Percentiles rank a stretch among this genome's conserved stretches.
Evolutionary conservation across 2,329 filamentous ascomycete species (phyloP).

Genomic region (Ophiocordyceps polyrhachis-furcata): DNA sequence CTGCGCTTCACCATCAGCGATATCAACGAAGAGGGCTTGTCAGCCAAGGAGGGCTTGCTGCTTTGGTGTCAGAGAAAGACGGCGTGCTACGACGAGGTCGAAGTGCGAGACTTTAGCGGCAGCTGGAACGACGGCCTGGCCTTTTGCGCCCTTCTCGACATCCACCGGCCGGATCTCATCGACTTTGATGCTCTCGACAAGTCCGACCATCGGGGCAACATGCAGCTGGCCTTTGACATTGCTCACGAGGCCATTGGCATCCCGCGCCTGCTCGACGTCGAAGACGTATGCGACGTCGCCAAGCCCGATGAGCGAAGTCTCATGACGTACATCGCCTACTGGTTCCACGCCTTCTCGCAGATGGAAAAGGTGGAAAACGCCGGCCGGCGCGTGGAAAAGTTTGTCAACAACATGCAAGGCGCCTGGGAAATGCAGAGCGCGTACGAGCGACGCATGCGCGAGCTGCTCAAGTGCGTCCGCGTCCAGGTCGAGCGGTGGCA

Average conservation of each 20-base stretch:
- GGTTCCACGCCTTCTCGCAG: slow-evolving; percentile 98
- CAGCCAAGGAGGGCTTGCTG: slow-evolving; percentile 84
- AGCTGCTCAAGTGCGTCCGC: slow-evolving; percentile 55
- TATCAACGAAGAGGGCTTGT: slow-evolving; percentile 96
- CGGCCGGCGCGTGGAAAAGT: slow-evolving; percentile 89
- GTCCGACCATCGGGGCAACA: slow-evolving; percentile 83
- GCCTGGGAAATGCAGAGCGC: slow-evolving; percentile 99
- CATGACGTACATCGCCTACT: slow-evolving; percentile 99
- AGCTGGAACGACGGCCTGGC: slow-evolving; percentile 98
- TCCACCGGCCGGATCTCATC: slow-evolving; percentile 90
- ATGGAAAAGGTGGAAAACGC: slow-evolving; percentile 99
- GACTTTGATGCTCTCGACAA: slow-evolving; percentile 94
- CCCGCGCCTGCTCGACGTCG: slow-evolving; percentile 83
- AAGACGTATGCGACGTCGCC: slow-evolving; percentile 92
- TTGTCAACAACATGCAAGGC: slow-evolving; percentile 96
- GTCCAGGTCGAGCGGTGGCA: slow-evolving; percentile 62
- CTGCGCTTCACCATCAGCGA: slow-evolving; percentile 95
- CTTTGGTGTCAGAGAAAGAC: slow-evolving; percentile 98
- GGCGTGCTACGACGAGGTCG: slow-evolving; percentile 92
- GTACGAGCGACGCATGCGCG: slow-evolving; percentile 80
- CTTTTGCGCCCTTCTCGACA: slow-evolving; percentile 90
- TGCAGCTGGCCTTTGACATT: slow-evolving; percentile 95
- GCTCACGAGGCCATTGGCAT: slow-evolving; percentile 94
- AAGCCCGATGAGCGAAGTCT: slow-evolving; percentile 91
- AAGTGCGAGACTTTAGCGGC: slow-evolving; percentile 81